Evolutionary conservation across 139 green algal genomes (phyloP).

Genomic region (Coccomyxa sp.): DNA sequence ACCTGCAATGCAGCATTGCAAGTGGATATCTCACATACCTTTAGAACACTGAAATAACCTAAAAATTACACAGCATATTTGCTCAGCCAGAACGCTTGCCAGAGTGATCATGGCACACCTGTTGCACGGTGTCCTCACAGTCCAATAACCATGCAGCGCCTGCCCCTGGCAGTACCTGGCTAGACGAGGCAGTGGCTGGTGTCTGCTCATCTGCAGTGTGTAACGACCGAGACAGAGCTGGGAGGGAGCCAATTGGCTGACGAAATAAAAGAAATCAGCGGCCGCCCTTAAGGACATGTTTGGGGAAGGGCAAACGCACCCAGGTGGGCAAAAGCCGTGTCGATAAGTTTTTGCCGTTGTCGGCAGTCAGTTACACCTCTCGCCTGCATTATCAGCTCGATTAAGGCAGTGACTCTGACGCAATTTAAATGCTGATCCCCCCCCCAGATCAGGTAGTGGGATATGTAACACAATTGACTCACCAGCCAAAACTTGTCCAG

Average conservation of each 20-base stretch:
- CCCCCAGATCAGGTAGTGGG: background rate
- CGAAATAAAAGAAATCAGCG: background rate
- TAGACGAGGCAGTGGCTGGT: slow-evolving; percentile 3
- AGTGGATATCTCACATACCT: background rate
- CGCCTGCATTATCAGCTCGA: background rate
- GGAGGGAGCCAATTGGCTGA: background rate
- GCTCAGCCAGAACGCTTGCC: background rate
- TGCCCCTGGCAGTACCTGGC: slow-evolving; percentile 25
- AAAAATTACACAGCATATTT: background rate
- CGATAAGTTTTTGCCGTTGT: background rate
- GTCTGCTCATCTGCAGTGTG: background rate
- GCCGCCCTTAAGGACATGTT: background rate
- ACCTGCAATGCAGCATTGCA: slow-evolving; percentile 21
- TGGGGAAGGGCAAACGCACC: background rate
- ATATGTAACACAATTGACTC: background rate
- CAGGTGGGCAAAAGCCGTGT: background rate
- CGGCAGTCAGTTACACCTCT: background rate
- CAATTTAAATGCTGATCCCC: background rate
- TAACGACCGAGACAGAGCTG: background rate
- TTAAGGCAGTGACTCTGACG: too few species aligned
- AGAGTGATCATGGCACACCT: background rate
- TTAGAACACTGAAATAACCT: background rate
- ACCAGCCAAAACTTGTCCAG: slow-evolving; percentile 27
- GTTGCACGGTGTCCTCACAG: background rate
- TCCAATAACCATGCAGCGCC: slow-evolving; percentile 27